A percentile compares a stretch with the other conserved stretches of the same genome.
Conservation (phyloP, 129 eudicot genomes). For the Daucus carota region DH1_v3.0 NC_030385.2:37188501-37189000, state of each 20-base stretch:
- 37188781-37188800: background rate
- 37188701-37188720: background rate
- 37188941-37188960: background rate
- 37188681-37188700: too few species aligned
- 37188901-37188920: background rate
- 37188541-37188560: conserved; percentile 13
- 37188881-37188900: background rate
- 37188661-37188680: too few species aligned
- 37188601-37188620: too few species aligned
- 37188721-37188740: background rate
- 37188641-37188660: too few species aligned
- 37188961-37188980: background rate
- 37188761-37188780: background rate
- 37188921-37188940: too few species aligned
- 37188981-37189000: background rate
- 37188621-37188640: too few species aligned
- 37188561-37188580: too few species aligned
- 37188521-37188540: conserved; percentile 62
- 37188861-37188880: background rate
- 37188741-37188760: background rate
- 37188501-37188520: conserved; percentile 57
- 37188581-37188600: too few species aligned
- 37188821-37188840: background rate
- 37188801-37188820: background rate
- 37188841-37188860: background rate